These are phyloP conservation scores for Pyronema omphalodes DNA, from an alignment of 495 filamentous ascomycete genomes.

Conservation along the genomic window DNA sequence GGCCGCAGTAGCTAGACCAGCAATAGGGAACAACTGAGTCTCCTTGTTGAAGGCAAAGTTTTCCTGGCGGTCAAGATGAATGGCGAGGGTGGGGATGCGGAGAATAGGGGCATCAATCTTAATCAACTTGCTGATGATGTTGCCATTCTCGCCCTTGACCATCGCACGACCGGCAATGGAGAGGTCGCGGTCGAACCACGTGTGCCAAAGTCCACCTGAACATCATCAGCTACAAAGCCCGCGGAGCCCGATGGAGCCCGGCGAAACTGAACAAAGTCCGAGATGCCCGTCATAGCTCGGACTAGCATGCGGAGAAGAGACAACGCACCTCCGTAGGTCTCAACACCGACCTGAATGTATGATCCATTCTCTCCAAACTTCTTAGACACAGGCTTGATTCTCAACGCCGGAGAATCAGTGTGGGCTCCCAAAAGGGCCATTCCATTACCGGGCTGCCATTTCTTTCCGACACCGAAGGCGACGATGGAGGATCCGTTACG, in stretches of 20 bases:
- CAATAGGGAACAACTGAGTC: constrained; percentile 83
- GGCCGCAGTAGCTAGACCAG: constrained; percentile 68
- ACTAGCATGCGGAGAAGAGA: too few species aligned
- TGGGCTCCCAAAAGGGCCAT: constrained; percentile 93
- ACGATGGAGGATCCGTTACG: constrained; percentile 86
- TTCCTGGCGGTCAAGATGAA: constrained; percentile 74
- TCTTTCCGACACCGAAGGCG: constrained; percentile 80
- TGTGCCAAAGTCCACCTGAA: constrained; percentile 36
- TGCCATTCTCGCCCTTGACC: constrained; percentile 53
- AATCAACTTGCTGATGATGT: constrained; percentile 66
- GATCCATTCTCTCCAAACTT: constrained; percentile 51
- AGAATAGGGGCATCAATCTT: constrained; percentile 83
- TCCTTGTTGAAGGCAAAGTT: constrained; percentile 90
- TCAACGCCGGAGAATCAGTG: constrained; percentile 80
- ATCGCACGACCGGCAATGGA: constrained; percentile 78
- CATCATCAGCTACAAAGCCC: background rate
- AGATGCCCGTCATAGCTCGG: too few species aligned
- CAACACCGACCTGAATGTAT: constrained; percentile 90
- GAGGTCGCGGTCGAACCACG: constrained; percentile 86
- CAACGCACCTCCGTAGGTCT: constrained; percentile 72
- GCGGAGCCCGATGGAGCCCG: too few species aligned
- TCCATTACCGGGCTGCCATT: constrained; percentile 87
- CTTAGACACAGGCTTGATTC: constrained; percentile 87
- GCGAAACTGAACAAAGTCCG: background rate
- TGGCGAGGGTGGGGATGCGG: constrained; percentile 71